These are phyloP conservation scores for Colletotrichum euphorbiae DNA, from an alignment of 2,329 filamentous ascomycete species.

Conservation along the genomic window DNA sequence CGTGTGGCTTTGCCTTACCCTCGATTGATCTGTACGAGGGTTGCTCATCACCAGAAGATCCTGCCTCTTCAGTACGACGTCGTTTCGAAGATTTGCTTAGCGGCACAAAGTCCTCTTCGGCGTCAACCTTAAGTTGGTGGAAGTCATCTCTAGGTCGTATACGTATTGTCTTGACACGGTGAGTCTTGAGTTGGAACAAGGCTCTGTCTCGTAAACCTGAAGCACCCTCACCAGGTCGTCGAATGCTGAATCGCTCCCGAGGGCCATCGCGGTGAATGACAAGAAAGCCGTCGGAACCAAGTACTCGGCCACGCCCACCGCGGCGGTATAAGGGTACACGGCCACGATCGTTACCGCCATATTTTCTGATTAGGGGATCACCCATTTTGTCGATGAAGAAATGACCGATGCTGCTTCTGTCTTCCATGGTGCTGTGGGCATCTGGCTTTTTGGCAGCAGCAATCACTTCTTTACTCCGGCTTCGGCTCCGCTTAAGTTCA, in stretches of 20 bases:
- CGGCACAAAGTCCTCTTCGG: constrained; percentile 61
- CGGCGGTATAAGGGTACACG: constrained; percentile 78
- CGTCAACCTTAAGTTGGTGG: constrained; percentile 38
- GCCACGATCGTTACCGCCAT: constrained; percentile 79
- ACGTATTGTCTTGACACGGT: constrained; percentile 52
- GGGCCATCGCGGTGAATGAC: constrained; percentile 75
- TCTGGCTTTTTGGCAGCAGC: constrained; percentile 5
- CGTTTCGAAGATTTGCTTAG: constrained; percentile 45
- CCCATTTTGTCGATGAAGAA: constrained; percentile 80
- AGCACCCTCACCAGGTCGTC: constrained; percentile 56
- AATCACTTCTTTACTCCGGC: background rate
- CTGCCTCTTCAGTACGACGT: constrained; percentile 54
- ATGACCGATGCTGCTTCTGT: constrained; percentile 48
- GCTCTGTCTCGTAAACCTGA: constrained; percentile 59
- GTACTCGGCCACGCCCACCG: constrained; percentile 73
- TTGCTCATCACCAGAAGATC: constrained; percentile 57
- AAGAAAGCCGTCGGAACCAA: constrained; percentile 72
- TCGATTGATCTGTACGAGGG: constrained; percentile 75
- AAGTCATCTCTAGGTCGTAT: constrained; percentile 51
- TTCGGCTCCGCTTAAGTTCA: constrained; percentile 27
- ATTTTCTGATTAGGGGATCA: constrained; percentile 79
- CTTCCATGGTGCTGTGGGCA: constrained; percentile 41
- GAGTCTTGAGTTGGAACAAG: constrained; percentile 58
- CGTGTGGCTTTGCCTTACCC: constrained; percentile 66
- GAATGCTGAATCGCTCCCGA: constrained; percentile 65